phyloP scores from a whole-genome alignment of 1,139 yeast species.

The Yamadazyma sp. region DNA sequence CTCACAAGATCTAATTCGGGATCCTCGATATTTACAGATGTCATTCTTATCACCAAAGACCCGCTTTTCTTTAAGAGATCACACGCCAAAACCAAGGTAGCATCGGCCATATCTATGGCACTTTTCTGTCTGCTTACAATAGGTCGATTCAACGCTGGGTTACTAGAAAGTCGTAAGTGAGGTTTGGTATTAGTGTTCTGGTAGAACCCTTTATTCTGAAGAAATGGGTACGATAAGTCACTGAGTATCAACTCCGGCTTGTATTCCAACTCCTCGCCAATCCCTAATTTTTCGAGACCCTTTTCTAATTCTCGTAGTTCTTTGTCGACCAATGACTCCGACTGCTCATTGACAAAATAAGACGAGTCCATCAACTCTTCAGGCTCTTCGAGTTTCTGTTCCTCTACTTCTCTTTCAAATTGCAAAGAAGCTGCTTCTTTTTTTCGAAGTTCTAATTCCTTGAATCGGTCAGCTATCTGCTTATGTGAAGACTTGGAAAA shows the following conservation, averaged over 20 bases:
- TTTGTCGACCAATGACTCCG: conserved; percentile 19
- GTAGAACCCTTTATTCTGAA: conserved; percentile 64
- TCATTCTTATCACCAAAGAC: conserved; percentile 68
- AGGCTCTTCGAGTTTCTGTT: not conserved
- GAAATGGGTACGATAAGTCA: conserved; percentile 81
- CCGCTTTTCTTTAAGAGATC: conserved; percentile 72
- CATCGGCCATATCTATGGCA: conserved; percentile 76
- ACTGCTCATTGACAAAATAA: conserved; percentile 30
- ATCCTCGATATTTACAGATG: conserved; percentile 51
- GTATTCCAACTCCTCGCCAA: conserved; percentile 17
- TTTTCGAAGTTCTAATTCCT: conserved; percentile 24
- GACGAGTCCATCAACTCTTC: conserved; percentile 10
- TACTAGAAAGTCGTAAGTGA: conserved; percentile 35
- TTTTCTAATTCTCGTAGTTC: conserved; percentile 20
- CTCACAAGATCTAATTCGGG: conserved; percentile 62
- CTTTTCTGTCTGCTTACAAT: conserved; percentile 27
- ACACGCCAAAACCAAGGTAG: conserved; percentile 75
- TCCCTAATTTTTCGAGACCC: conserved; percentile 6
- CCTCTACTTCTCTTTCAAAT: no score
- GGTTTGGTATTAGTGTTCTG: conserved; percentile 79
- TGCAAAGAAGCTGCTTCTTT: no score
- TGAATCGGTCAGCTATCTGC: conserved; percentile 56
- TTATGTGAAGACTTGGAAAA: conserved; percentile 66
- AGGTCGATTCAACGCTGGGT: conserved; percentile 27
- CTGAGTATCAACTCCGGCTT: conserved; percentile 66